Conservation (phyloP, 805 yeast genomes). For the Ogataea polymorpha region DNA sequence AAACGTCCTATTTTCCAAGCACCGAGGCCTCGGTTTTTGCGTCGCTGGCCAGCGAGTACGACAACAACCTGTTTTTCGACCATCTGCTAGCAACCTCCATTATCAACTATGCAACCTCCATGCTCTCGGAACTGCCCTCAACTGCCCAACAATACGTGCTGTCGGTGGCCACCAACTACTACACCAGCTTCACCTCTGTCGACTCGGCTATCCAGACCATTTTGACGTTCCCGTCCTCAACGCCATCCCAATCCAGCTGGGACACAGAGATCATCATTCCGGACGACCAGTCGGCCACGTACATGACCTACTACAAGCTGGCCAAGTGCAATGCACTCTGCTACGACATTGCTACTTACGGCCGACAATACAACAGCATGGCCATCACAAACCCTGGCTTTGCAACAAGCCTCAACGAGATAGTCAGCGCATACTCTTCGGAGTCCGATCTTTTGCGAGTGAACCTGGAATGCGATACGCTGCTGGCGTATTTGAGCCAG, state of each 20-base stretch:
- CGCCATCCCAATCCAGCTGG: not conserved
- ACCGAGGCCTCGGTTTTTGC: conserved; percentile 6
- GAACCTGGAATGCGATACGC: conserved; percentile 6
- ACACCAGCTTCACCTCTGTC: conserved; percentile 6
- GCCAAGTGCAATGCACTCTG: conserved; percentile 12
- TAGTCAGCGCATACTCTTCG: conserved; percentile 1
- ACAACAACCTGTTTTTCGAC: conserved; percentile 7
- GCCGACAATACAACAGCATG: conserved; percentile 8
- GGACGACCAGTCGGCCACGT: conserved; percentile 1
- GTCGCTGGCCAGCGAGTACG: conserved; percentile 4
- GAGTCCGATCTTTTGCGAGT: conserved; percentile 4
- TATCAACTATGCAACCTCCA: conserved; percentile 3
- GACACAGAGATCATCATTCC: conserved; percentile 13
- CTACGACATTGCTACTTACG: conserved; percentile 9
- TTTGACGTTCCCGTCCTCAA: not conserved
- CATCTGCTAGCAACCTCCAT: conserved; percentile 5
- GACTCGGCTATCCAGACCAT: conserved; percentile 1
- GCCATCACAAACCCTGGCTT: conserved; percentile 8
- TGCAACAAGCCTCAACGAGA: conserved; percentile 3
- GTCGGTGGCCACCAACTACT: conserved; percentile 3
- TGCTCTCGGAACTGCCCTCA: conserved; percentile 6
- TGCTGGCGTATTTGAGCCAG: conserved; percentile 4
- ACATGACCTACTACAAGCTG: conserved; percentile 5
- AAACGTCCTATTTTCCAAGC: conserved; percentile 6
- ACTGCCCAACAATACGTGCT: conserved; percentile 3